Base-by-base conservation (phyloP, 2,329 filamentous ascomycete genomes). In the Fusarium sp. region DNA sequence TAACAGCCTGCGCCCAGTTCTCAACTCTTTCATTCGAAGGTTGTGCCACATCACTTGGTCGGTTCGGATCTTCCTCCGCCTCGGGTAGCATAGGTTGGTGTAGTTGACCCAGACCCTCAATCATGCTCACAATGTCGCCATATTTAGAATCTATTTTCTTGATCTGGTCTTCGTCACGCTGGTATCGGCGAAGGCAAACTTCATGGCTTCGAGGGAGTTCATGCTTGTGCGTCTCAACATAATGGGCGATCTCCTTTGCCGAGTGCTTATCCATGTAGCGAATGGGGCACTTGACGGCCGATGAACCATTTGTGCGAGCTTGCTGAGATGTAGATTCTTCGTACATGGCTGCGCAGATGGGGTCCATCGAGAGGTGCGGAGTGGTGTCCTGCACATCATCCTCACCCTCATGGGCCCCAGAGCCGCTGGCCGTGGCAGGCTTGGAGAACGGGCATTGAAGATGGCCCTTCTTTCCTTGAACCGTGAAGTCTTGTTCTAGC, bases 201-300 rank as follows among this genome's bases (percentile, higher is more conserved):
- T 97, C 94, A 80, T 98, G 95, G 77, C 94, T 98, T 73, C 95
- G 89, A 11, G 95, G 95, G 55, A 98, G 88, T 79, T 97, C 92
- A 80, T 98, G 94, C 79, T 98, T 98, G 82, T 98, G 94, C 53
- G 91, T 94, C 78, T 98, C 93, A 75, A 98, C 94, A 78, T 97
- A 98, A 75, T 92, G 89, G 15, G 95, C 95, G 65, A 98, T 91
- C 77, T 98, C 94, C 81, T 97, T 93, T 3, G 95, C 93, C 3
- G 94, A 94, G 76, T 97, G 94, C 78, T 97, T 91, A 79, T 98
- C 92, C 76, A 98, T 84, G 81, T 92, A 98, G 47, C 95, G 92
- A 63, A 98, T 98, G 4, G 95, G 95, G 79, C 95, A 98, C 76
- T 94, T 94, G 58, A 88, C 80, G 38, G 79, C 84, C 19, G 84